Evolutionary conservation across 2,329 filamentous ascomycete genomes (phyloP).

Genomic region (Verticillium isaacii): DNA sequence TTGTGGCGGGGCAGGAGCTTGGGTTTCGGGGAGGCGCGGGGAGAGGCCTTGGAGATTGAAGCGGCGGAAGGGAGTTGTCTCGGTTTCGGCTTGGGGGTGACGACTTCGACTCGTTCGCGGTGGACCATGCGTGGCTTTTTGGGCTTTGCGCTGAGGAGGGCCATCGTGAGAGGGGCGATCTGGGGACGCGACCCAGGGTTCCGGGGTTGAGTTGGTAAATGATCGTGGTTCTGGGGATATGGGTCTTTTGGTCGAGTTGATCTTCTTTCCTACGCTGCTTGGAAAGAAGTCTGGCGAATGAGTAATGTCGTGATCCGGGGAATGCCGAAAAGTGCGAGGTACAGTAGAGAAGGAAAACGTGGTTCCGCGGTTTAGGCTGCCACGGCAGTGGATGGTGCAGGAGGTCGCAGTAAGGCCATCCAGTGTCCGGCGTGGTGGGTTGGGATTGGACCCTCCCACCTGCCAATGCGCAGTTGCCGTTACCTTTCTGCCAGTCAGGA

Average conservation of each 20-base stretch:
- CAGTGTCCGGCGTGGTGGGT: neutral
- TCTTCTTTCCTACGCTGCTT: neutral
- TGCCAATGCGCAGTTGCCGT: neutral
- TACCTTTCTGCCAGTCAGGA: neutral
- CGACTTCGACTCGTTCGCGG: constrained; percentile 46
- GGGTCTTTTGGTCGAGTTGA: neutral
- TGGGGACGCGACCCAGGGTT: neutral
- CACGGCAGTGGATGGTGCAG: neutral
- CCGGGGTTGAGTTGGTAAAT: neutral
- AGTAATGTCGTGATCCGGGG: neutral
- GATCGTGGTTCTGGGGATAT: neutral
- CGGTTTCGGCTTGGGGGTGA: constrained; percentile 29
- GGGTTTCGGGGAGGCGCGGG: constrained; percentile 36
- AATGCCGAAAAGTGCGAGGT: neutral
- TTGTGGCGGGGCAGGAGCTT: constrained; percentile 26
- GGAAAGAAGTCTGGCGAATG: neutral
- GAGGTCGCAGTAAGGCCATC: neutral
- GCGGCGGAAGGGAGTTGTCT: constrained; percentile 25
- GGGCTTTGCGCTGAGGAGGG: constrained; percentile 36
- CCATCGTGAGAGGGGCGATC: constrained; percentile 13
- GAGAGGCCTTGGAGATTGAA: constrained; percentile 26
- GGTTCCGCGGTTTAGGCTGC: neutral
- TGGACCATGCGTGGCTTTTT: constrained; percentile 47
- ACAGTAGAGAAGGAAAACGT: neutral
- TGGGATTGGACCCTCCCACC: neutral